Evolutionary conservation across 768 basidiomycete species (phyloP).

Genomic region (Lentinus tigrinus): DNA sequence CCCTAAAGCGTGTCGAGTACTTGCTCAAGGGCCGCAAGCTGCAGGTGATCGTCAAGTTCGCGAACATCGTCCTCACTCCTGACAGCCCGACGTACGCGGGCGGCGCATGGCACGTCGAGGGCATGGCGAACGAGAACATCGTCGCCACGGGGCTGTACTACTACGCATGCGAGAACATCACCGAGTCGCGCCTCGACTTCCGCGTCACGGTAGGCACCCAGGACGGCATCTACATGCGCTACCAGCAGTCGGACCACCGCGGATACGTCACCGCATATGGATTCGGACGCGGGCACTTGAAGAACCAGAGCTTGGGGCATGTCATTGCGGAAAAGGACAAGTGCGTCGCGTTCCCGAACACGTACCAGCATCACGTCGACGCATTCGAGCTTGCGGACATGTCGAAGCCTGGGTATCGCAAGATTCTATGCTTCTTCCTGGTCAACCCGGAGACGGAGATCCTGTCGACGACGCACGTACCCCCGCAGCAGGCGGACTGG

Average conservation of each 20-base stretch:
- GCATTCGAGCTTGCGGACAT: conserved; percentile 34
- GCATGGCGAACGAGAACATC: conserved; percentile 24
- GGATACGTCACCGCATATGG: not conserved
- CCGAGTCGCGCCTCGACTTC: conserved; percentile 32
- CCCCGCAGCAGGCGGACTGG: conserved; percentile 33
- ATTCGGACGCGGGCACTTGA: not conserved
- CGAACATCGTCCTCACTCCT: conserved; percentile 29
- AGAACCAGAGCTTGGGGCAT: conserved; percentile 27
- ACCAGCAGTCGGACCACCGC: conserved; percentile 2
- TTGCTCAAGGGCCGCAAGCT: conserved; percentile 11
- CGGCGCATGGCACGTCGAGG: conserved; percentile 36
- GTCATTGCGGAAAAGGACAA: conserved; percentile 29
- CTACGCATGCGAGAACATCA: conserved; percentile 33
- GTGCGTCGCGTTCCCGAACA: conserved; percentile 37
- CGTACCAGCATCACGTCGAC: conserved; percentile 38
- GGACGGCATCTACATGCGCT: not conserved
- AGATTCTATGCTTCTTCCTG: conserved; percentile 38
- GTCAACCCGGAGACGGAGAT: conserved; percentile 34
- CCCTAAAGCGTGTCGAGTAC: not conserved
- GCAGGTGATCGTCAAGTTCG: conserved; percentile 42
- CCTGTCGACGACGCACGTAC: conserved; percentile 31
- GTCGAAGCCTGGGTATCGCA: conserved; percentile 37
- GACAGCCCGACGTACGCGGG: conserved; percentile 7
- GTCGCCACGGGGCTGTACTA: conserved; percentile 18
- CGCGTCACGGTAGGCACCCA: conserved; percentile 21